Percentiles rank a stretch among this genome's conserved stretches.
Evolutionary conservation across 768 basidiomycete genomes (phyloP).

Genomic region (Naganishia vaughanmartiniae): DNA sequence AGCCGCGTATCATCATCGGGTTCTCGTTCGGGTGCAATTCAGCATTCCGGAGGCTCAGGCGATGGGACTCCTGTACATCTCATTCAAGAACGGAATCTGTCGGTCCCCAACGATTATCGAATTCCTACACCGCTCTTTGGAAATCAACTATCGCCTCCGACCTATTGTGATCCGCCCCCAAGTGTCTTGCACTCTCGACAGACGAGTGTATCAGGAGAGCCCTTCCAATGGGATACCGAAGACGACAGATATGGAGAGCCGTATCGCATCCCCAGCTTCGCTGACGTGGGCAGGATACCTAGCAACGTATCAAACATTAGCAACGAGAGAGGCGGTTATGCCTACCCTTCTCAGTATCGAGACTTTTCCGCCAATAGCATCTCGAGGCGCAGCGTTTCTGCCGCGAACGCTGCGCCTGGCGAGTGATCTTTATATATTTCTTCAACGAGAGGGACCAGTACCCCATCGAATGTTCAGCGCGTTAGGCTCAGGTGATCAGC

Average conservation of each 20-base stretch:
- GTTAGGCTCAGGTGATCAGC: background rate
- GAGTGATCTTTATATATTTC: no score
- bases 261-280: conserved; percentile 2
- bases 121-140: conserved; percentile 7
- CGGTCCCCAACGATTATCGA: background rate
- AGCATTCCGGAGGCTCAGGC: background rate
- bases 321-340: background rate
- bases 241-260: background rate
- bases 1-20: background rate
- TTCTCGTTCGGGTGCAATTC: background rate
- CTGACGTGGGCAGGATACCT: background rate
- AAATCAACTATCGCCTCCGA: conserved; percentile 2
- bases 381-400: conserved; percentile 1
- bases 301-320: background rate
- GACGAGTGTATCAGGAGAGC: conserved; percentile 7
- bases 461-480: no score
- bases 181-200: background rate
- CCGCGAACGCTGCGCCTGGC: background rate
- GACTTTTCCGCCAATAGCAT: conserved; percentile 2
- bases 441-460: no score
- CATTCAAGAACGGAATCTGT: background rate
- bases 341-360: background rate
- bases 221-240: conserved; percentile 5
- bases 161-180: background rate
- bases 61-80: background rate